Evolutionary conservation across 306 rosid species (phyloP).

Genomic region (Bauhinia variegata): DNA sequence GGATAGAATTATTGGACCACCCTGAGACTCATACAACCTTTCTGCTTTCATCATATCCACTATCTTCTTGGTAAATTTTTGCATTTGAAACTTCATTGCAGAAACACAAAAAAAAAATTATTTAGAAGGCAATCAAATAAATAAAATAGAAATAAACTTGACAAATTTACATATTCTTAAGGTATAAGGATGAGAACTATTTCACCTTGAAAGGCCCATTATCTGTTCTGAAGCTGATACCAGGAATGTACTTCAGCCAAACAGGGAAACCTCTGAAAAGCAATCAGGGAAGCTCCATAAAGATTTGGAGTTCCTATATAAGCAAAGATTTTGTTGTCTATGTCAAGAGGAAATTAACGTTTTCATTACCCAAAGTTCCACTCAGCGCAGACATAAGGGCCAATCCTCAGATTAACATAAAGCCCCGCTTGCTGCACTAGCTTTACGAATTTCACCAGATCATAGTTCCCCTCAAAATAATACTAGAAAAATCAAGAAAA

Average conservation of each 20-base stretch:
- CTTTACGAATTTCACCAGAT: conserved; percentile 87
- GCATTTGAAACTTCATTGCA: conserved; percentile 72
- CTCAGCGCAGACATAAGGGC: conserved; percentile 98
- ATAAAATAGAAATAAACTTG: neutral
- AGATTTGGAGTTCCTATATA: conserved; percentile 12
- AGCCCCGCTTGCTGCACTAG: conserved; percentile 95
- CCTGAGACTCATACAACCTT: conserved; percentile 76
- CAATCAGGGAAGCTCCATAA: conserved; percentile 2
- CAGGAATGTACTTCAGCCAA: conserved; percentile 96
- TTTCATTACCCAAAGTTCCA: conserved; percentile 93
- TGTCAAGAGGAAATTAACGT: conserved; percentile 6
- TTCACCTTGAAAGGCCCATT: conserved; percentile 91
- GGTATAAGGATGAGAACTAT: conserved; percentile 21
- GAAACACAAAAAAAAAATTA: conserved; percentile 33
- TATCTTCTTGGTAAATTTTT: conserved; percentile 79
- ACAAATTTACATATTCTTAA: conserved; percentile 1
- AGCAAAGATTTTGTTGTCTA: neutral
- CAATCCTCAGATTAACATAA: conserved; percentile 87
- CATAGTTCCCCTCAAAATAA: conserved; percentile 89
- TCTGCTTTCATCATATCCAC: conserved; percentile 97
- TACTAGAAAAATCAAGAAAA: conserved; percentile 54
- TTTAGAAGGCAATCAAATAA: conserved; percentile 13
- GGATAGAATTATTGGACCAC: conserved; percentile 95
- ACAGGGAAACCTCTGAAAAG: conserved; percentile 90
- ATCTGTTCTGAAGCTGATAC: conserved; percentile 89